Percentiles rank a stretch among this genome's conserved stretches.
Conservation (phyloP, 2,329 filamentous ascomycete genomes). For the Fusarium longipes region DNA sequence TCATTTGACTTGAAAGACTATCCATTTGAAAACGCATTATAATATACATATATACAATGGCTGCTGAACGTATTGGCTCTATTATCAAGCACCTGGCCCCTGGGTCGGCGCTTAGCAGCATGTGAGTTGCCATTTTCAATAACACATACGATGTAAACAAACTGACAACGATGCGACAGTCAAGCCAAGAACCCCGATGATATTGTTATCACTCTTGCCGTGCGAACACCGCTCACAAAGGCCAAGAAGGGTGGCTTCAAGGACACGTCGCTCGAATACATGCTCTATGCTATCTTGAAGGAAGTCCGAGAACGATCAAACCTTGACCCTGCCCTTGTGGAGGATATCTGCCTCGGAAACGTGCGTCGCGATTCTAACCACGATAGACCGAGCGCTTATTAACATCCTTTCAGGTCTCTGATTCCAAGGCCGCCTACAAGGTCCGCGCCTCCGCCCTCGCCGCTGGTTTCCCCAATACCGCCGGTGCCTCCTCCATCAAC, state of each 20-base stretch:
- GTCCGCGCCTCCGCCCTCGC: slow-evolving; percentile 87
- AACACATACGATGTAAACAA: not conserved
- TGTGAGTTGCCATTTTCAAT: slow-evolving; percentile 69
- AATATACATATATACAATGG: slow-evolving; percentile 65
- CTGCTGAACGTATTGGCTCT: slow-evolving; percentile 85
- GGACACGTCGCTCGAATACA: slow-evolving; percentile 88
- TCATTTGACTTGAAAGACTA: slow-evolving; percentile 1
- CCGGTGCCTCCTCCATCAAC: slow-evolving; percentile 84
- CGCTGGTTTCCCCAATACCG: slow-evolving; percentile 93
- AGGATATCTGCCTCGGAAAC: slow-evolving; percentile 94
- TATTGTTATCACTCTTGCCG: slow-evolving; percentile 92
- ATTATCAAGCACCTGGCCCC: slow-evolving; percentile 89
- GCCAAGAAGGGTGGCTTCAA: slow-evolving; percentile 93
- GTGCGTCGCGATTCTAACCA: slow-evolving; percentile 57
- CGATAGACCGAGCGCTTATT: not conserved
- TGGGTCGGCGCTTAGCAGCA: slow-evolving; percentile 75
- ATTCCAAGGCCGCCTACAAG: slow-evolving; percentile 90
- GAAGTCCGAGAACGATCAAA: slow-evolving; percentile 77
- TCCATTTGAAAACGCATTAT: not conserved
- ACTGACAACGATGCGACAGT: slow-evolving; percentile 57
- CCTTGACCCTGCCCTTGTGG: slow-evolving; percentile 81
- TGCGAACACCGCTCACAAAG: slow-evolving; percentile 90
- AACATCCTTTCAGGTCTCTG: slow-evolving; percentile 70
- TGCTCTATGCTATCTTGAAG: slow-evolving; percentile 85
- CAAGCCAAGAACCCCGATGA: slow-evolving; percentile 95